Base-by-base conservation (phyloP, 139 green algal genomes). In the Chlorella ohadii region DNA sequence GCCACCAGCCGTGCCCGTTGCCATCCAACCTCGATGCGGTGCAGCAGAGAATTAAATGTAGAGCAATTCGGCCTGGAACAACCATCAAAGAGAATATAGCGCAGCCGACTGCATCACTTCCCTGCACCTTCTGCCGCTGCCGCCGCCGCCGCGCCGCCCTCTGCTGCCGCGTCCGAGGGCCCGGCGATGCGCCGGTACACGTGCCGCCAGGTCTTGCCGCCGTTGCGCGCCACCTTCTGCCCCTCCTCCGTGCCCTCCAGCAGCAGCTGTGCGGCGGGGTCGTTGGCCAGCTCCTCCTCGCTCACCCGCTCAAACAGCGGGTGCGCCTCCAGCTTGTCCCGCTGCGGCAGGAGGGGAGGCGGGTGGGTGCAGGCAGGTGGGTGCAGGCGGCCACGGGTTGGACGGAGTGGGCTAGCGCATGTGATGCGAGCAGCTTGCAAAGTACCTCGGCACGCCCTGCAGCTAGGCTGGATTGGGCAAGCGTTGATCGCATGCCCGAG, bases 211-310 rank as follows among this genome's bases (percentile, higher is more conserved):
- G 92, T 96, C 78, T 87, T 81, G 27, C 96, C 96, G 27, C 86
- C 74, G 78, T 98, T 98, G 63, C 95, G 90, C 27, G 92, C 92
- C 55, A 98, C 96, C 86, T 99, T 99, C 85, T 97, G 93, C 0
- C 91, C 96, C 86, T 99, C 96, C 85, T 99, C 96, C 7, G 90
- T 97, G 68, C 79, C 87, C 64, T 85, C 25, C 57, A 61, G 88
- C 44, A 99, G 92, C 78, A 98, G 86, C 15, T 78, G 75, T 12
- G 92, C 94, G 1, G 92, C 94, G 4, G 88, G 79, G 76, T 99
- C 96, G 0, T n/a, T 66, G 4, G 88, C 93, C 41, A 99, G 85
- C 85, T 99, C 97, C 55, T 94, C 93, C 33, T 97, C 91, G 5
- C 82, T 88, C 0, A 99, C 61, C 1, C 87, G 89, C 84, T 96